Conservation (phyloP, 352 stramenopile species). For the Phytopythium mirpurense region DNA sequence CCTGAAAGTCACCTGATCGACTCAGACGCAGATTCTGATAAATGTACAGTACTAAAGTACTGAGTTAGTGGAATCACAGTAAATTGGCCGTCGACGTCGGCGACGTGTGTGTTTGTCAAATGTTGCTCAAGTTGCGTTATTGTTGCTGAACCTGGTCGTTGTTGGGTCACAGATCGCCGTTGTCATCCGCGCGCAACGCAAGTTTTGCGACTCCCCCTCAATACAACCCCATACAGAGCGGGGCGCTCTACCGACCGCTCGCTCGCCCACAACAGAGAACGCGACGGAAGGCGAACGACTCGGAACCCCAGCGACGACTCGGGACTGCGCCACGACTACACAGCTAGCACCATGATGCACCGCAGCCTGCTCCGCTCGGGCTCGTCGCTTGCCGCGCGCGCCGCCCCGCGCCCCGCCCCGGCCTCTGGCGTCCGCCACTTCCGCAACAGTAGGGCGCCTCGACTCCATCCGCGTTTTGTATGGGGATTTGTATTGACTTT, state of each 20-base stretch:
- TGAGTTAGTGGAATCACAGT: too few species aligned
- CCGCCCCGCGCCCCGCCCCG: slow-evolving; percentile 17
- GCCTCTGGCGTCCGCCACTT: slow-evolving; percentile 56
- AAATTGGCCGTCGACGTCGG: slow-evolving; percentile 1
- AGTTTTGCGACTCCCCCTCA: too few species aligned
- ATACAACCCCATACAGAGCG: too few species aligned
- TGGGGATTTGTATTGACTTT: slow-evolving; percentile 7
- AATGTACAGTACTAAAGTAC: too few species aligned
- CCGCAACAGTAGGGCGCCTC: slow-evolving; percentile 50
- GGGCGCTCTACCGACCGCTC: neutral
- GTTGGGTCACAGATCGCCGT: neutral
- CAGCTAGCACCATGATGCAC: slow-evolving; percentile 29
- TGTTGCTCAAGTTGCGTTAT: neutral
- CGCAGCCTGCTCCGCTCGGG: slow-evolving; percentile 40
- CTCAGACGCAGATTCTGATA: slow-evolving; percentile 4
- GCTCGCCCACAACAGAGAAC: slow-evolving; percentile 12
- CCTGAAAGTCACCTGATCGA: neutral
- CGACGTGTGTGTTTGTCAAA: neutral
- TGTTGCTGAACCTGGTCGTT: neutral
- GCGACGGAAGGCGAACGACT: slow-evolving; percentile 10
- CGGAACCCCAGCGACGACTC: neutral
- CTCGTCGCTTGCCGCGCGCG: slow-evolving; percentile 23
- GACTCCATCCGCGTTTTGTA: slow-evolving; percentile 7
- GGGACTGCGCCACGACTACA: too few species aligned
- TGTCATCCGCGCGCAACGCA: slow-evolving; percentile 2